Percentiles rank a stretch among this genome's conserved stretches.
These are phyloP conservation scores for Arthrobotrys megalospora DNA, from an alignment of 2,329 filamentous ascomycete species.

Conservation along the genomic window DNA sequence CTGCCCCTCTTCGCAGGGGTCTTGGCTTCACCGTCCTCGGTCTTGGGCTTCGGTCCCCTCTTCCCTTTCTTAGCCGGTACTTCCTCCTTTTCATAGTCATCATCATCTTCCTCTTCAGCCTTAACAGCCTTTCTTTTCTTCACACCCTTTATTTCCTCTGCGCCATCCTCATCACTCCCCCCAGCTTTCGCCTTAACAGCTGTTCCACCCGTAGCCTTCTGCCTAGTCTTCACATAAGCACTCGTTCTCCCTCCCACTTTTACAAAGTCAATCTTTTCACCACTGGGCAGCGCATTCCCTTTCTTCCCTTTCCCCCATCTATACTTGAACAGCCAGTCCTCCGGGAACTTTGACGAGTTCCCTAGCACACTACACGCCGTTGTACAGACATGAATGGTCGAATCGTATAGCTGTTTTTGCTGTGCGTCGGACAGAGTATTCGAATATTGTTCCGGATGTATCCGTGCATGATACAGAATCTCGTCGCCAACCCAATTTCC, in stretches of 20 bases:
- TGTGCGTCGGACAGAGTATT: slow-evolving; percentile 82
- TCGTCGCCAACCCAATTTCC: slow-evolving; percentile 99
- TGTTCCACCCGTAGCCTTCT: slow-evolving; percentile 80
- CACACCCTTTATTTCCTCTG: slow-evolving; percentile 39
- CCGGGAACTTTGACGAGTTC: slow-evolving; percentile 86
- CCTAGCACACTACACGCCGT: slow-evolving; percentile 45
- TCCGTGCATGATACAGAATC: slow-evolving; percentile 86
- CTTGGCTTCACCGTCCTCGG: slow-evolving; percentile 63
- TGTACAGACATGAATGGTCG: slow-evolving; percentile 77
- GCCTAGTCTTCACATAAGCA: slow-evolving; percentile 85
- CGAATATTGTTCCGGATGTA: slow-evolving; percentile 94
- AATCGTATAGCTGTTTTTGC: slow-evolving; percentile 79
- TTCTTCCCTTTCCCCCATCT: slow-evolving; percentile 88
- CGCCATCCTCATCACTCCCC: slow-evolving; percentile 62
- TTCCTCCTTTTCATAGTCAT: slow-evolving; percentile 65
- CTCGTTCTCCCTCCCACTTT: slow-evolving; percentile 93
- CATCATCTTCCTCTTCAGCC: slow-evolving; percentile 65
- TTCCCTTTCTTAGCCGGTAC: slow-evolving; percentile 58
- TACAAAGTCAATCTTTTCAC: slow-evolving; percentile 86
- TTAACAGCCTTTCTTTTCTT: slow-evolving; percentile 63
- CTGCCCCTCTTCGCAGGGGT: slow-evolving; percentile 36
- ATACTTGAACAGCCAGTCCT: slow-evolving; percentile 89
- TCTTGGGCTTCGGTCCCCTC: slow-evolving; percentile 58
- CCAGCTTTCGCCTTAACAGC: slow-evolving; percentile 68
- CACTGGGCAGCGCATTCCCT: slow-evolving; percentile 79